Percentiles rank a stretch among this genome's conserved stretches.
Evolutionary conservation across 805 yeast species (phyloP).

Genomic region (Schizosaccharomyces octosporus): DNA sequence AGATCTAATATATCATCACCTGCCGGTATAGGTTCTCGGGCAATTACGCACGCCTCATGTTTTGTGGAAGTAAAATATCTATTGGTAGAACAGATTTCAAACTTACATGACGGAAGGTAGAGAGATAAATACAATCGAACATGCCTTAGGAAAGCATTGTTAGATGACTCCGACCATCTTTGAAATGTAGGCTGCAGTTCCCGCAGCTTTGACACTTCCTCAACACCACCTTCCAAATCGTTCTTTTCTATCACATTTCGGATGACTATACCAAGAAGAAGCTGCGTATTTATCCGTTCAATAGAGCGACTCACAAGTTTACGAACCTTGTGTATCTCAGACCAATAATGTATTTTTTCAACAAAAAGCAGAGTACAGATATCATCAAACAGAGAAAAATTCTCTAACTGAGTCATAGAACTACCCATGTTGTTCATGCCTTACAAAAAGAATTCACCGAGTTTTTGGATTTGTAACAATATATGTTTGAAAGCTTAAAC

Average conservation of each 20-base stretch:
- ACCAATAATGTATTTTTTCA: constrained; percentile 12
- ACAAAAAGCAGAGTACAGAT: constrained; percentile 4
- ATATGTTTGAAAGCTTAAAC: no score
- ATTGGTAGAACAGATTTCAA: constrained; percentile 21
- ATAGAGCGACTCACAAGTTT: constrained; percentile 9
- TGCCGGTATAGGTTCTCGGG: constrained; percentile 12
- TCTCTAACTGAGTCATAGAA: constrained; percentile 3
- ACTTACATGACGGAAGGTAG: constrained; percentile 18
- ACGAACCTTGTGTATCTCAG: constrained; percentile 11
- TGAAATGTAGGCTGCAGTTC: not conserved
- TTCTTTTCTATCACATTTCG: not conserved
- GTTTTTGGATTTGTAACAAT: no score
- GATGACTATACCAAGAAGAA: not conserved
- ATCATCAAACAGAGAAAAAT: constrained; percentile 6
- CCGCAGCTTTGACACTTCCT: not conserved
- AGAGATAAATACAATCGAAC: constrained; percentile 16
- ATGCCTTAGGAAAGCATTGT: constrained; percentile 15
- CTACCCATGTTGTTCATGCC: not conserved
- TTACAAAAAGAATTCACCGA: not conserved
- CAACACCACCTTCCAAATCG: not conserved
- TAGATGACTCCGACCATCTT: not conserved
- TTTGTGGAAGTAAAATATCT: constrained; percentile 15
- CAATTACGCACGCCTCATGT: constrained; percentile 19
- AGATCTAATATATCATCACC: constrained; percentile 17
- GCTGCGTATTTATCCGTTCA: constrained; percentile 2